These are phyloP conservation scores for Penicillium subrubescens DNA, from an alignment of 495 filamentous ascomycete genomes.

Conservation along the genomic window DNA sequence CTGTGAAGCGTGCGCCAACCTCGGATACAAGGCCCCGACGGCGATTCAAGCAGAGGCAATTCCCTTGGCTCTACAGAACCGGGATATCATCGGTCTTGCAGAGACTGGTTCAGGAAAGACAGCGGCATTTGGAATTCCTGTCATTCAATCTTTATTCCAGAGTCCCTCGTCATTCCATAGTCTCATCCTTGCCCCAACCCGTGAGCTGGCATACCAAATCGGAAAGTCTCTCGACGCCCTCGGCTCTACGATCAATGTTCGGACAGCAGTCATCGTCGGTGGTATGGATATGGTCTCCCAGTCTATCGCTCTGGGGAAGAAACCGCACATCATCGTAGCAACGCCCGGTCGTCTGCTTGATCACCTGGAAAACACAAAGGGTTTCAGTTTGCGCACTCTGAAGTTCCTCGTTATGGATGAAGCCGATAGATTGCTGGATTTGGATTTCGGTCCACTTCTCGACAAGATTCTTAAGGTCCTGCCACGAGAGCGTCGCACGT, in stretches of 20 bases:
- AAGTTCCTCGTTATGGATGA: constrained; percentile 95
- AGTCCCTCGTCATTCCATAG: constrained; percentile 70
- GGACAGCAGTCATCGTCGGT: constrained; percentile 79
- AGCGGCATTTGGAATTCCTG: constrained; percentile 86
- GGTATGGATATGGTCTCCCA: constrained; percentile 96
- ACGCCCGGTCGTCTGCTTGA: constrained; percentile 90
- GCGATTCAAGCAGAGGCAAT: constrained; percentile 78
- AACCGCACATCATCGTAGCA: constrained; percentile 82
- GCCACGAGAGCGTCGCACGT: constrained; percentile 76
- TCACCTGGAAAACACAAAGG: constrained; percentile 95
- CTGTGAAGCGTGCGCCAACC: constrained; percentile 77
- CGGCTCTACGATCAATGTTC: constrained; percentile 78
- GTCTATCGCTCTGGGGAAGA: constrained; percentile 84
- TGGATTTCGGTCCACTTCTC: constrained; percentile 90
- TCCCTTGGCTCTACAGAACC: constrained; percentile 75
- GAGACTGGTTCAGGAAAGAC: constrained; percentile 96
- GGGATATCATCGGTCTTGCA: constrained; percentile 89
- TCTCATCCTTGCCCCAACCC: constrained; percentile 85
- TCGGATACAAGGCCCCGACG: constrained; percentile 84
- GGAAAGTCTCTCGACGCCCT: constrained; percentile 80
- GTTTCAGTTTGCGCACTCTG: constrained; percentile 76
- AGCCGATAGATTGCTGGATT: constrained; percentile 87
- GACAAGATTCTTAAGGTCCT: constrained; percentile 93
- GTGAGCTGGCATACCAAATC: constrained; percentile 91
- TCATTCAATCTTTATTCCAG: constrained; percentile 76